Base-by-base conservation (phyloP, 306 rosid species). In the Purshia tridentata region DNA sequence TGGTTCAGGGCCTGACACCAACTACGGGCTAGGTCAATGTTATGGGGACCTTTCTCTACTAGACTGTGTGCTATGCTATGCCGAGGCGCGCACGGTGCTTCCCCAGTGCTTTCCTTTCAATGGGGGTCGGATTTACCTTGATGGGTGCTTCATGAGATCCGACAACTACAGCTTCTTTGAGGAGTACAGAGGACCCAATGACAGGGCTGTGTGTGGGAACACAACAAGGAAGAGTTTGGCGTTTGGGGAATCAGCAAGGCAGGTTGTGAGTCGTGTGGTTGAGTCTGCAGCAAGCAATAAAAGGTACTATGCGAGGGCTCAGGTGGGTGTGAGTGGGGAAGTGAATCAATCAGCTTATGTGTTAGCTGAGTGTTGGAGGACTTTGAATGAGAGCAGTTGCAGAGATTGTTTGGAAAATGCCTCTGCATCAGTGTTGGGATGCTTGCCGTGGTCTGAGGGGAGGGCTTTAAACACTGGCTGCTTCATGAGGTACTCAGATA, bases 101-200 rank as follows among this genome's bases (percentile, higher is more conserved):
- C 96, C 98, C 0, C 85, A 91, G 70, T 94, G 97, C 82, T 89
- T 72, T 81, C 96, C 95, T 72, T 80, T 50, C 69, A 94, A 77
- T 72, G 77, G 86, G 3, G 95, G 95, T 22, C 87, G 96, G 37
- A 84, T 94, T 72, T 89, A 67, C 84, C 88, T 91, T 7, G 98
- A 91, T 52, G 98, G 98, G 16, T 94, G 98, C 87, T 94, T 89
- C 88, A 88, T 94, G 98, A 88, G 98, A 76, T 83, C 90, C 7
- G 92, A 78, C 70, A 91, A 94, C 52, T 94, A 89, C 76, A 86
- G 89, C 76, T 94, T 94, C 69, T 88, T 74, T 62, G 57, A 79
- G 7, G 95, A 91, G 83, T 88, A 76, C 18, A 19, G 0, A 18
- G 98, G 95, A 52, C 78, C 85, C 6, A 75, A 65, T 22, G 98